phyloP scores from a whole-genome alignment of 148 eudicot genomes.

The Dysphania ambrosioides region DNA sequence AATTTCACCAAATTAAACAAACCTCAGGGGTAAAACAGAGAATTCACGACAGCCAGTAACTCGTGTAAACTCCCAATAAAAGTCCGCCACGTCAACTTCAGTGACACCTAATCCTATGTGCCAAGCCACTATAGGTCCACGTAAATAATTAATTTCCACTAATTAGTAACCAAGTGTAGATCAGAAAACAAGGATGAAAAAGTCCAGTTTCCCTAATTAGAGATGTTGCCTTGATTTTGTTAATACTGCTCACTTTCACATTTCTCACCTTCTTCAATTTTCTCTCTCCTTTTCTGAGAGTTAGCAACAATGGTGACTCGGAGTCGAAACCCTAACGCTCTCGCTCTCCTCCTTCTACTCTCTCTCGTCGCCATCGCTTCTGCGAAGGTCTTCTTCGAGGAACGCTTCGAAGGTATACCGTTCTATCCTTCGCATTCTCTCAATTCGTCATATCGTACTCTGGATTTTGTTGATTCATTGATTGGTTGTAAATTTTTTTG shows the following conservation, averaged over 20 bases:
- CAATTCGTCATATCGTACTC: background rate
- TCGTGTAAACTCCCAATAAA: constrained; percentile 36
- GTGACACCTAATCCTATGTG: constrained; percentile 42
- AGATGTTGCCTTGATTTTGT: background rate
- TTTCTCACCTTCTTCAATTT: constrained; percentile 10
- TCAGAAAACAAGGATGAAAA: background rate
- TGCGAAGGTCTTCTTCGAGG: constrained; percentile 77
- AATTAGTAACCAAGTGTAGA: background rate
- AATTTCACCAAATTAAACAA: background rate
- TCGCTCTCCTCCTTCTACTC: constrained; percentile 56
- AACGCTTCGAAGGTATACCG: constrained; percentile 64
- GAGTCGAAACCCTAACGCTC: constrained; percentile 45
- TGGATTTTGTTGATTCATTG: background rate
- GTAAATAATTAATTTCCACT: constrained; percentile 14
- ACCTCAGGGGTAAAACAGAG: background rate
- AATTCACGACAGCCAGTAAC: background rate
- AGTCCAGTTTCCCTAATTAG: background rate
- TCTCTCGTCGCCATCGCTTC: constrained; percentile 55
- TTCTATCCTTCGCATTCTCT: background rate
- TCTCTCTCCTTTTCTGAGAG: constrained; percentile 11
- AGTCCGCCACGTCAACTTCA: constrained; percentile 30
- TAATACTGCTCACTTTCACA: constrained; percentile 14
- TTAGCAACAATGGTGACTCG: constrained; percentile 54
- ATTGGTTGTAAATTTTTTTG: background rate
- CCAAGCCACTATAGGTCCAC: constrained; percentile 25